Evolutionary conservation across 441 rosid species (phyloP).

Genomic region (Pelargonium australe): DNA sequence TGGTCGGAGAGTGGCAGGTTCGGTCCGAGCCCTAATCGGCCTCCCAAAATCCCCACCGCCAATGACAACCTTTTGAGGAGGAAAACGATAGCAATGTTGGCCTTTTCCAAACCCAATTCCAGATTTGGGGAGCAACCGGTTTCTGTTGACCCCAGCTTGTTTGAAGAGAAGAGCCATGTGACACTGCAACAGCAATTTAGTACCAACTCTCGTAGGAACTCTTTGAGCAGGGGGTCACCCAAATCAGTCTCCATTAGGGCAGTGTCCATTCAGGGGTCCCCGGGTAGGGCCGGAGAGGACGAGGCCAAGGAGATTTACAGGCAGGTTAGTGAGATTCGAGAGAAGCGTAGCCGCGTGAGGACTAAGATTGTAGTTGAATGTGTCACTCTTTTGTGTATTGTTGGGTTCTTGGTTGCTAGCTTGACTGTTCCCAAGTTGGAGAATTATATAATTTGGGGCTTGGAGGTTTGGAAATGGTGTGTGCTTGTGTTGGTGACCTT

Average conservation of each 20-base stretch:
- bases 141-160: slow-evolving; percentile 25
- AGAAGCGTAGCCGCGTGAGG: slow-evolving; percentile 6
- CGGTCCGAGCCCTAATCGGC: slow-evolving; percentile 37
- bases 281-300: slow-evolving; percentile 28
- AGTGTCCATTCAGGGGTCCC: slow-evolving; percentile 16
- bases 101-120: slow-evolving; percentile 67
- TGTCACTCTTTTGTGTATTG: slow-evolving; percentile 17
- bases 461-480: slow-evolving; percentile 40
- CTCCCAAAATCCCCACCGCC: slow-evolving; percentile 44
- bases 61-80: slow-evolving; percentile 23
- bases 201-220: slow-evolving; percentile 33
- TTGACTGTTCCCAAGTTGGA: slow-evolving; percentile 19
- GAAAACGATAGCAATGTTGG: slow-evolving; percentile 46
- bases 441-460: slow-evolving; percentile 30
- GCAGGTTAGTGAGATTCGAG: slow-evolving; percentile 33
- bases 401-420: slow-evolving; percentile 18
- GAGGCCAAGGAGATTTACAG: slow-evolving; percentile 53
- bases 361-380: slow-evolving; percentile 20
- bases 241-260: slow-evolving; percentile 47
- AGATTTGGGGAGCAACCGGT: slow-evolving; percentile 63
- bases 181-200: slow-evolving; percentile 21
- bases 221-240: slow-evolving; percentile 35
- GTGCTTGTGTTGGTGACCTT: slow-evolving; percentile 40
- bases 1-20: slow-evolving; percentile 18
- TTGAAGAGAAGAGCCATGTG: slow-evolving; percentile 31